Conservation (phyloP, 2,329 filamentous ascomycete species). For the Harringtonia lauricola region DNA sequence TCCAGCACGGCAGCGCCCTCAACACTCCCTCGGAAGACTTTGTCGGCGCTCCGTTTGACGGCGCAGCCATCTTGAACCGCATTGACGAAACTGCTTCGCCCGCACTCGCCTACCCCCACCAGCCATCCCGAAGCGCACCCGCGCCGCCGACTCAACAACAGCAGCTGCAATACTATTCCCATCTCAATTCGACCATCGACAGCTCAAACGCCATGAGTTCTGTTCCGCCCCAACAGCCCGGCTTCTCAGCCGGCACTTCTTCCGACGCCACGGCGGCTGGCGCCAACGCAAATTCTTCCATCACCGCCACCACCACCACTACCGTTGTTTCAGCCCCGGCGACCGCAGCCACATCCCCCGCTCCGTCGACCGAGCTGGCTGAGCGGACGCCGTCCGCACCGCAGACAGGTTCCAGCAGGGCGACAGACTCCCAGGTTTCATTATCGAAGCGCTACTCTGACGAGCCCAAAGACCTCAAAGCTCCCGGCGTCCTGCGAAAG, state of each 20-base stretch:
- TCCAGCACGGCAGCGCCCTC: slow-evolving; percentile 23
- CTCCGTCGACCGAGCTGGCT: slow-evolving; percentile 24
- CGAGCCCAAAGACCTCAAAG: slow-evolving; percentile 55
- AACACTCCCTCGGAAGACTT: slow-evolving; percentile 44
- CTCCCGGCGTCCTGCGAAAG: slow-evolving; percentile 54
- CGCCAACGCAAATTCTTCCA: slow-evolving; percentile 9
- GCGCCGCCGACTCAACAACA: slow-evolving; percentile 14
- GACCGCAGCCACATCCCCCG: slow-evolving; percentile 8
- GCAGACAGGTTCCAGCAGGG: slow-evolving; percentile 11
- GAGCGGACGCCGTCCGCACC: slow-evolving; percentile 29
- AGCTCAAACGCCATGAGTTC: slow-evolving; percentile 11
- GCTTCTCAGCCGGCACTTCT: background rate
- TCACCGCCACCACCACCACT: slow-evolving; percentile 2
- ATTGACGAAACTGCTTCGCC: slow-evolving; percentile 32
- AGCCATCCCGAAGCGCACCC: slow-evolving; percentile 17
- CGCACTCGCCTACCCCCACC: background rate
- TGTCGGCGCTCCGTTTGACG: slow-evolving; percentile 56
- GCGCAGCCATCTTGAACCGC: slow-evolving; percentile 48
- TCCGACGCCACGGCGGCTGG: no score
- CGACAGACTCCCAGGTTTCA: slow-evolving; percentile 33
- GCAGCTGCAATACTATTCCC: background rate
- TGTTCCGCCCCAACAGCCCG: background rate
- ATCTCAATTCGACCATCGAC: slow-evolving; percentile 8
- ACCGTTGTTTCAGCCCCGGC: slow-evolving; percentile 6
- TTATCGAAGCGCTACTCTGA: slow-evolving; percentile 68